Evolutionary conservation across 2,329 filamentous ascomycete genomes (phyloP).

Genomic region (Xylariaceae sp.): DNA sequence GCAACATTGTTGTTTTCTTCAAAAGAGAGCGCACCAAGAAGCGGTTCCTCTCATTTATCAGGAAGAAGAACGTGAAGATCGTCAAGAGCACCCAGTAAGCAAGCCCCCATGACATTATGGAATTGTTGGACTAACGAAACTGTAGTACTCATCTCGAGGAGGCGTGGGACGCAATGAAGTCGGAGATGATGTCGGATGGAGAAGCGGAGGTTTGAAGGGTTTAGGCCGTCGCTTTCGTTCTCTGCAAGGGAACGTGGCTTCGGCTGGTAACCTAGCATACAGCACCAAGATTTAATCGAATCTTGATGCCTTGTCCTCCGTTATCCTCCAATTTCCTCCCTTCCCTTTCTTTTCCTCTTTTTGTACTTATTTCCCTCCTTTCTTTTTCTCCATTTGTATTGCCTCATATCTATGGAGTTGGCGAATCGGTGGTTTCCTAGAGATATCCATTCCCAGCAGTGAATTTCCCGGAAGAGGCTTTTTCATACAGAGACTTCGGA

Average conservation of each 20-base stretch:
- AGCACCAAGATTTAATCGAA: too few relatives aligned
- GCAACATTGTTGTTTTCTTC: conserved; percentile 58
- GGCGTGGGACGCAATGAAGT: conserved; percentile 38
- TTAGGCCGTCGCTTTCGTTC: too few relatives aligned
- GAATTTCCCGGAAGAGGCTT: conserved; percentile 13
- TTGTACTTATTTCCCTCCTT: background rate
- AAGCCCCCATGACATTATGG: background rate
- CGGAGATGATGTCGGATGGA: conserved; percentile 35
- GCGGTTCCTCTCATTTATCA: conserved; percentile 56
- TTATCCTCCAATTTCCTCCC: background rate
- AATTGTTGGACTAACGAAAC: conserved; percentile 3
- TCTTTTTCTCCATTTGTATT: conserved; percentile 4
- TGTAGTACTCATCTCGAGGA: conserved; percentile 36
- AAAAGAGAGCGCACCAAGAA: conserved; percentile 59
- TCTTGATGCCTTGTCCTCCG: too few relatives aligned
- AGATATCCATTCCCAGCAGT: conserved; percentile 20
- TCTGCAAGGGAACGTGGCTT: too few relatives aligned
- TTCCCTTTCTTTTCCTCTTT: background rate
- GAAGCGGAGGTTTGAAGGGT: conserved; percentile 24
- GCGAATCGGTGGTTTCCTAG: conserved; percentile 14
- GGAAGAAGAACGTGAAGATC: conserved; percentile 50
- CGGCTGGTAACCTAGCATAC: too few relatives aligned
- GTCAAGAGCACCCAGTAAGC: conserved; percentile 50
- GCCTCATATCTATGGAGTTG: conserved; percentile 17
- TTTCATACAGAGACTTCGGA: conserved; percentile 1